Evolutionary conservation across 345 rosid species (phyloP).

Genomic region (Salix viminalis): DNA sequence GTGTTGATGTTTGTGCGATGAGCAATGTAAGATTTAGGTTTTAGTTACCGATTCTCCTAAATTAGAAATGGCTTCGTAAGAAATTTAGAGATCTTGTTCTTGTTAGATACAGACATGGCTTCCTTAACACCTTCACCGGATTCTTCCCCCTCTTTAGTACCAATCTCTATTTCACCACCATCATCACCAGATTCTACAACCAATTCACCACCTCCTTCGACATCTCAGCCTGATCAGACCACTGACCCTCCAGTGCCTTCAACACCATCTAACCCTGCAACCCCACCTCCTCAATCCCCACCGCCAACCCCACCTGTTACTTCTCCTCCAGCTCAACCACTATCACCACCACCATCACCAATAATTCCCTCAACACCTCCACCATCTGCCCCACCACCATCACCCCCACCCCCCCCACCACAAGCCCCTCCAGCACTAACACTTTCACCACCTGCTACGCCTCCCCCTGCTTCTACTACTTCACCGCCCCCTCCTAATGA

Average conservation of each 20-base stretch:
- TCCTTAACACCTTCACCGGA: constrained; percentile 42
- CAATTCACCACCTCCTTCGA: constrained; percentile 15
- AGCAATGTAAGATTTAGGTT: constrained; percentile 4
- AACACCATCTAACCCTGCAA: constrained; percentile 27
- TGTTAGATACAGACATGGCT: constrained; percentile 39
- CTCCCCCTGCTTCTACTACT: constrained; percentile 20
- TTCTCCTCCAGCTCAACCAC: constrained; percentile 24
- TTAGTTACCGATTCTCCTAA: background rate
- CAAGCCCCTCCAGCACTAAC: constrained; percentile 39
- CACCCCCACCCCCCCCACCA: constrained; percentile 38
- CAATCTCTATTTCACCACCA: constrained; percentile 33
- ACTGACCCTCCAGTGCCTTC: constrained; percentile 35
- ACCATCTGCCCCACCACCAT: constrained; percentile 39
- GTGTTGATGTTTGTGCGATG: background rate
- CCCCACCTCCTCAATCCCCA: constrained; percentile 41
- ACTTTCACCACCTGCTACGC: constrained; percentile 32
- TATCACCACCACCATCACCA: constrained; percentile 24
- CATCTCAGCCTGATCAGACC: constrained; percentile 35
- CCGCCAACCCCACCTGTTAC: constrained; percentile 42
- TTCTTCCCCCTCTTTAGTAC: constrained; percentile 30
- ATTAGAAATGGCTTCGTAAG: constrained; percentile 22
- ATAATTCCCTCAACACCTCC: constrained; percentile 32
- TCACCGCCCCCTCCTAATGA: constrained; percentile 36
- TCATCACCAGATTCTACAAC: background rate
- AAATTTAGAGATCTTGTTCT: constrained; percentile 7